Evolutionary conservation across 2,329 filamentous ascomycete genomes (phyloP), one percentile per base, ranked within the genome.

Genomic region (Stachybotrys chartarum): DNA sequence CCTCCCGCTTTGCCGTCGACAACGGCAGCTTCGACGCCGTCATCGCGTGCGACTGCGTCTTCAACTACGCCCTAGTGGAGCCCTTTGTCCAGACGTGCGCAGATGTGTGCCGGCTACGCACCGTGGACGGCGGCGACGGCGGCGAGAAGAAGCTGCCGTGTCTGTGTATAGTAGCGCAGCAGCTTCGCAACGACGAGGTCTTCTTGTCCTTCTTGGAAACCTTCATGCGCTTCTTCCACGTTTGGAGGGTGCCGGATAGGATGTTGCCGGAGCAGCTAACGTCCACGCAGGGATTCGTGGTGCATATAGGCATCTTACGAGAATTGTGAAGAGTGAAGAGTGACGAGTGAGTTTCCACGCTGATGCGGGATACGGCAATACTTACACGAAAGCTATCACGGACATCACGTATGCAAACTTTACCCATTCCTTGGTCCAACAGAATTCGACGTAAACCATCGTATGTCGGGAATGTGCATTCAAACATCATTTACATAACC

Each of bases 11-110:
- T 11, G 67, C 68, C 14, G 58, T 61, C 16, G 59, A 54, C 44
- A 64, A 59, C 49, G 66, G 62, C 64, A 78, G 80, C 56, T 87
- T 94, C 61, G 88, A 95, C 64, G 72, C 85, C 14, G 76, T 97
- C 11, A 69, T 97, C 42, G 91, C 91, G 5, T 96, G 91, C 66
- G 94, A 99, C 70, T 97, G 92, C 70, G 87, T 99, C 62, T 99
- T 95, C 76, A 99, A 97, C 71, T 90, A 96, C 61, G 83, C 88
- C 3, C 80, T 97, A 3, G 83, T 97, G 30, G 75, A 82, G 48
- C 91, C 92, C 0, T 82, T 97, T 51, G 88, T 94, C n/a, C 82
- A 86, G 63, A 88, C 90, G 0, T 96, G 90, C 68, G 83, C 78
- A 6, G 88, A 95, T 59, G 79, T 85, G 30, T 96, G 91, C 70